phyloP scores from a whole-genome alignment of 2,329 filamentous ascomycete species.

The Apiospora kogelbergensis region DNA sequence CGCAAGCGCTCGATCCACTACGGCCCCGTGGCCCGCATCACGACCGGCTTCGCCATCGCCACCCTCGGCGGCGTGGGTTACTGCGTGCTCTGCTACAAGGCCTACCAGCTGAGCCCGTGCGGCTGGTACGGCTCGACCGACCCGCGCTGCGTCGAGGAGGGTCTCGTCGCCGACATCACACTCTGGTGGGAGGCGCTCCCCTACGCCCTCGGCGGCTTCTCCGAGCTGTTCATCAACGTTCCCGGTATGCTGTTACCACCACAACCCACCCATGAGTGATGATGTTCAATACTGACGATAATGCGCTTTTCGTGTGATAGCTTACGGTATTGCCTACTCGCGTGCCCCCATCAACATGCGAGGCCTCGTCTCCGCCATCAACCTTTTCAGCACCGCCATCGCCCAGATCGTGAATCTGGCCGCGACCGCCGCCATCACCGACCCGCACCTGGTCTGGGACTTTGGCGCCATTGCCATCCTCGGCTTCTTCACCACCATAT shows the following conservation, averaged over 20 bases:
- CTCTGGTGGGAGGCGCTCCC: constrained; percentile 58
- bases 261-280: too few species aligned
- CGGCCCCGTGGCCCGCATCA: constrained; percentile 49
- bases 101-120: constrained; percentile 41
- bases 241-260: constrained; percentile 21
- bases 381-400: constrained; percentile 46
- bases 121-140: constrained; percentile 37
- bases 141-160: constrained; percentile 31
- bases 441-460: constrained; percentile 50
- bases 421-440: constrained; percentile 43
- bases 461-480: constrained; percentile 48
- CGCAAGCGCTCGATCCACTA: constrained; percentile 41
- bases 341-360: constrained; percentile 52
- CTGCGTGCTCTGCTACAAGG: constrained; percentile 39
- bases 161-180: constrained; percentile 42
- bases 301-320: too few species aligned
- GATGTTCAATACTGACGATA: too few species aligned
- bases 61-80: constrained; percentile 45
- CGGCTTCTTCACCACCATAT: constrained; percentile 41
- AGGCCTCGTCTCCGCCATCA: constrained; percentile 49
- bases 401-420: constrained; percentile 46
- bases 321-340: constrained; percentile 52
- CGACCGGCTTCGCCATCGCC: constrained; percentile 50
- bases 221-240: constrained; percentile 52
- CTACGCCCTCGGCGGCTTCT: constrained; percentile 51